These are phyloP conservation scores for Fusarium udum DNA, from an alignment of 2,329 filamentous ascomycete species.

Conservation along the genomic window DNA sequence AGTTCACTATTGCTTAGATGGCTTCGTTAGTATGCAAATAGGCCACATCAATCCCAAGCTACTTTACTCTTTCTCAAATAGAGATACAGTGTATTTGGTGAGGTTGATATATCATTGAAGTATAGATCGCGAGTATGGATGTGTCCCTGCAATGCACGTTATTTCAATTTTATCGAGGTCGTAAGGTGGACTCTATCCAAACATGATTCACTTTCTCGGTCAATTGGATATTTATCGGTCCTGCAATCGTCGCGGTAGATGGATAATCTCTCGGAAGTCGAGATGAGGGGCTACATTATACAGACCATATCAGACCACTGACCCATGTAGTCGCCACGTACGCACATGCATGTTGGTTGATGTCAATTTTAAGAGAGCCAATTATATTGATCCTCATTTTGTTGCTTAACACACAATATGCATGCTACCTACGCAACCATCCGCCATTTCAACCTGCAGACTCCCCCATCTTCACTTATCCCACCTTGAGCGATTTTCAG, in stretches of 20 bases:
- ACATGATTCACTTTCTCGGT: no score
- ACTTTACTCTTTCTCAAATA: no score
- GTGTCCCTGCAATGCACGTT: no score
- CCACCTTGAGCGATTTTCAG: neutral
- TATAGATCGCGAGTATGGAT: no score
- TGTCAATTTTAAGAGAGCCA: neutral
- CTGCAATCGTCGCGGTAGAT: no score
- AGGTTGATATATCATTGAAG: no score
- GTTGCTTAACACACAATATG: neutral
- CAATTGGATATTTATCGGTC: no score
- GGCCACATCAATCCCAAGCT: neutral
- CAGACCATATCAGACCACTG: neutral
- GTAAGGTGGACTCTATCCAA: no score
- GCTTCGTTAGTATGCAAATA: rapidly evolving
- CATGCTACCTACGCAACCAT: rapidly evolving
- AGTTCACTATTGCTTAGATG: neutral
- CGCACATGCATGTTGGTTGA: neutral
- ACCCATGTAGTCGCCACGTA: neutral
- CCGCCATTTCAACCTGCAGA: neutral
- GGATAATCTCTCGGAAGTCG: rapidly evolving
- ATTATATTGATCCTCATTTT: rapidly evolving
- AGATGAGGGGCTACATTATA: neutral
- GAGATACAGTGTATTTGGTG: no score
- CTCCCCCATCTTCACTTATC: no score
- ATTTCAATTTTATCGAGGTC: no score